Base-by-base conservation (phyloP, 2,329 filamentous ascomycete species). In the Sphaceloma murrayae region DNA sequence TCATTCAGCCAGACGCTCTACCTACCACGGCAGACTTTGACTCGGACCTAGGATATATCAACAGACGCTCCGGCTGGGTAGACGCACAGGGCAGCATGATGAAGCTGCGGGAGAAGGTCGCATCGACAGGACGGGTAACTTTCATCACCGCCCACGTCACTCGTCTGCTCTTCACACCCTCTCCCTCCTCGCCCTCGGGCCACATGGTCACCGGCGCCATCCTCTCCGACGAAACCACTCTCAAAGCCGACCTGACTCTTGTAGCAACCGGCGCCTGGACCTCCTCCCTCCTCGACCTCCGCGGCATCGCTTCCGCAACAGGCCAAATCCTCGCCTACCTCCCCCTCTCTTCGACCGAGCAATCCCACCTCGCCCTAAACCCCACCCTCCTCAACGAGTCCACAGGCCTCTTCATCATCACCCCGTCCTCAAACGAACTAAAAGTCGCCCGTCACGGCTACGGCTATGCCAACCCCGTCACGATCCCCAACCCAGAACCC, bases 261-360 rank as follows among this genome's bases (percentile, higher is more conserved):
- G 71, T 94, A 2, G 87, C 89, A 0, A 79, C 87, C 0, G 89
- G 89, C 11, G 87, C 89, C 3, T 96, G 89, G 88, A 85, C 84
- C 2, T 75, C 80, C 2, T 72, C 75, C 1, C 70, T 95, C 16
- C 66, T 95, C 46, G 83, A 94, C 61, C 68, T 95, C 1, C 70
- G 79, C 34, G 85, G 85, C 18, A 75, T 83, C 33, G 80, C 79
- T 29, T 75, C 82, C 51, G 83, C 88, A 2, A 94, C 86, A 0
- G 89, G 85, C 10, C 89, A 96, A 56, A 75, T 77, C 0, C 59
- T 96, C 18, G 82, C 75, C 9, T 95, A 93, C 65, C 67, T 94
- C 52, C 70, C 77, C 51, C 73, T 96, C 53, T 82, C 78, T 0
- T 66, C 76, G 11, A 73, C 74, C 4, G 88, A 95, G 62, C 78